Base-by-base conservation (phyloP, 176 grass and related monocot genomes). In the Oryza glumipatula region DNA sequence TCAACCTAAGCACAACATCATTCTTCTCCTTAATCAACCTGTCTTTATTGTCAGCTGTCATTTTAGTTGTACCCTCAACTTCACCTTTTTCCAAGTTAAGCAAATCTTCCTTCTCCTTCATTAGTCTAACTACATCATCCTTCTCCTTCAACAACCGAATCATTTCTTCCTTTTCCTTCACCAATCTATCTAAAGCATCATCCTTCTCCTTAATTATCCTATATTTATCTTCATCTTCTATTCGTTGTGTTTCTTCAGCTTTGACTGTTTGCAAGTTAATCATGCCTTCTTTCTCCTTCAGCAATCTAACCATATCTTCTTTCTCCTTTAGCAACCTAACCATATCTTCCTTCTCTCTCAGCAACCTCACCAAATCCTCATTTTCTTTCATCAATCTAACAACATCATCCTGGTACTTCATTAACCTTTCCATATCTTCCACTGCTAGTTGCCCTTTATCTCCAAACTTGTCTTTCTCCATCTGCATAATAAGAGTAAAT, bases 21-120 rank as follows among this genome's bases (percentile, higher is more conserved):
- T 86, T 87, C 70, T 94, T 97, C 67, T 94, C 92, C 77, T 94
- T 97, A 74, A 86, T 89, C 77, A 94, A 83, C 26, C 41, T 97
- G 78, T 75, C 84, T 67, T 86, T 83, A 39, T 84, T 77, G 23
- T 92, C 89, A 72, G 86, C 72, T 54, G 9, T 66, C 75, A 38
- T 46, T 72, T 5, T 56, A 11, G 35, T 79, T 66, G 23, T 76
- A 54, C 65, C 72, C 76, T 81, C 33, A 66, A 77, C 56, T 49
- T 30, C 82, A 49, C 5, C 81, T 16, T 90, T 32, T 87, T 88
- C 71, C 75, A 92, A 60, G 66, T 76, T 76, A 80, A 70, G 32
- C 69, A 76, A 79, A 74, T 76, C 52, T 83, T 86, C 86, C 32
- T 82, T 88, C 58, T 66, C 72, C 84, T 90, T 92, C 43, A 92